These are phyloP conservation scores for Pseudognaphalium luteoalbum DNA, from an alignment of 129 eudicot species.

Conservation along the genomic window DNA sequence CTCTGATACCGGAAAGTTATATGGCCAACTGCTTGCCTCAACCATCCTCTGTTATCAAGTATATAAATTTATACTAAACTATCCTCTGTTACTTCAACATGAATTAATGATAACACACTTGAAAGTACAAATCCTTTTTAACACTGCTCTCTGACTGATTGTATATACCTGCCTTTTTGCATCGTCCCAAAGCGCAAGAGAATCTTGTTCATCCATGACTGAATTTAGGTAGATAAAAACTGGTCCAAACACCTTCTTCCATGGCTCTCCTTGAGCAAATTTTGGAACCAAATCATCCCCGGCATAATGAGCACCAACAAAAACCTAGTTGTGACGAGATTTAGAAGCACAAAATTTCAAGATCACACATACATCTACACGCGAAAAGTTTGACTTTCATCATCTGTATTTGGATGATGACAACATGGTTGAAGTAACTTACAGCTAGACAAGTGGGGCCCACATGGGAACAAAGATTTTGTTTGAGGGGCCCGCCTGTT, in stretches of 20 bases:
- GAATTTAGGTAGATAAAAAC: constrained; percentile 79
- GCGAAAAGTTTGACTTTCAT: not conserved
- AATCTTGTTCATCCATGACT: constrained; percentile 43
- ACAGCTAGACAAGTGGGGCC: constrained; percentile 91
- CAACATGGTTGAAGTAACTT: constrained; percentile 27
- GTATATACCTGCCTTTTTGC: constrained; percentile 69
- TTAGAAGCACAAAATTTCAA: not conserved
- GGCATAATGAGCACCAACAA: constrained; percentile 83
- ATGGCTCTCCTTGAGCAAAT: constrained; percentile 74
- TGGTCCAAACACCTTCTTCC: constrained; percentile 96
- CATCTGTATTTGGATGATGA: not conserved
- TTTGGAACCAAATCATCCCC: constrained; percentile 77
- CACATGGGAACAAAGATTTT: constrained; percentile 90
- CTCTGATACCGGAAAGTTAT: constrained; percentile 67
- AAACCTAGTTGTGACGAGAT: constrained; percentile 45
- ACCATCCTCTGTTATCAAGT: constrained; percentile 48
- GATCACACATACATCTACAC: not conserved
- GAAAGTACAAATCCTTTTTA: not conserved
- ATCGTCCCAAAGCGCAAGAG: constrained; percentile 79
- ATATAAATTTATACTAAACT: not conserved
- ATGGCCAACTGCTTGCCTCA: constrained; percentile 86
- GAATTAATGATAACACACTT: not conserved
- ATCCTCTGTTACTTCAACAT: not conserved
- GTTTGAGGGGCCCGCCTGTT: constrained; percentile 90
- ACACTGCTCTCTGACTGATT: not conserved